Evolutionary conservation across 2,329 filamentous ascomycete genomes (phyloP), one percentile per base, ranked within the genome.

Genomic region (Epichloe glyceriae): DNA sequence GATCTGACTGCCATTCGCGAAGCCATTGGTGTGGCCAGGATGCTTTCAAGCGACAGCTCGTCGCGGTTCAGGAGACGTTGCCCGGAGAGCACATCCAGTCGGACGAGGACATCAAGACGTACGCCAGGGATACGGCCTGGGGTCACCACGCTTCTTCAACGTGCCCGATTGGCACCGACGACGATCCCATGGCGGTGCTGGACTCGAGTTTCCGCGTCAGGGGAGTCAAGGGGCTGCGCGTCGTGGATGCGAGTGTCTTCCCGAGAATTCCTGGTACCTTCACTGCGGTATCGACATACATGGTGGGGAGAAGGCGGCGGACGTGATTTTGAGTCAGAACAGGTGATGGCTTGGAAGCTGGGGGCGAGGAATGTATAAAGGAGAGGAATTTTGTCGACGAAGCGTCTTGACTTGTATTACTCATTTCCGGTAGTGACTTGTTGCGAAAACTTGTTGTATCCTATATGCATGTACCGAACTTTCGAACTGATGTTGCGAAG

Each of bases 81-180:
- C 72, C 71, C 26, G 74, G 66, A 30, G 57, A 56, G 15, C 62
- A 65, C 49, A 67, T 70, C 19, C 64, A 59, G 26, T 54, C 56
- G 38, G 66, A 73, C 45, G 70, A 63, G 15, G 61, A 72, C 8
- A 64, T 78, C 43, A 65, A 73, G 47, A 64, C 70, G 15, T 77
- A 69, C 52, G 66, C 75, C 46, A 67, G 64, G 55, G 67, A 74
- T 43, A 68, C 71, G 33, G 69, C 73, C 4, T 79, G 75, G 70
- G 75, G 76, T 2, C 78, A 81, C 60, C 78, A 82, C 61, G 75
- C 76, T 5, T 74, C 70, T 3, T 76, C 73, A 51, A 78, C 76
- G 0, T 74, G 70, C 47, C 69, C 74, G 1, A 82, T 82, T 51
- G 78, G 79, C 4, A 62, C 67, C 2, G 73, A 75, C 42, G 65